A percentile compares a stretch with the other conserved stretches of the same genome.
Conservation (phyloP, 2,329 filamentous ascomycete genomes). For the Fusarium continuum region DNA sequence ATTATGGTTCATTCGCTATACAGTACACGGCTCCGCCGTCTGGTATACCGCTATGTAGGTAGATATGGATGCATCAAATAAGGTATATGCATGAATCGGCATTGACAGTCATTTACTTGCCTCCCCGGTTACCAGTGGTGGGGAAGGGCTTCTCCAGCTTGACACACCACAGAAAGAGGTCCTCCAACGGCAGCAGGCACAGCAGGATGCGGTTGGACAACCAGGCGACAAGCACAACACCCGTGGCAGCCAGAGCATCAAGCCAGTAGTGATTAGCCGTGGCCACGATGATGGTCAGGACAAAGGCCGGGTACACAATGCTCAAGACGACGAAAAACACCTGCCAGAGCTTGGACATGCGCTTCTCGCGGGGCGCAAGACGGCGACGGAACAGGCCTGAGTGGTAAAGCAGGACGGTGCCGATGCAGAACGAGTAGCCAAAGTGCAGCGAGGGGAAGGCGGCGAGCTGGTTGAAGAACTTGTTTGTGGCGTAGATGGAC, state of each 20-base stretch:
- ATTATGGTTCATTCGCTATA: neutral
- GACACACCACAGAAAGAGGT: conserved; percentile 70
- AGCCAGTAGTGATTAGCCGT: conserved; percentile 72
- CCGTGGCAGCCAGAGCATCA: conserved; percentile 70
- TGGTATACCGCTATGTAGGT: conserved; percentile 1
- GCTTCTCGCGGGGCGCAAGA: conserved; percentile 43
- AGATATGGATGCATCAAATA: neutral
- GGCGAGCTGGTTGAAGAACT: conserved; percentile 66
- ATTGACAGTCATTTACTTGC: conserved; percentile 11
- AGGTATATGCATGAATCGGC: neutral
- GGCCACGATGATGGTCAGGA: conserved; percentile 66
- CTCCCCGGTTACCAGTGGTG: conserved; percentile 50
- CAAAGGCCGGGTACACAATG: conserved; percentile 61
- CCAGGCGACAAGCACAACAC: conserved; percentile 70
- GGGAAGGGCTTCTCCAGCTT: conserved; percentile 71
- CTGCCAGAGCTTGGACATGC: conserved; percentile 43
- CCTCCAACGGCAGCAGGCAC: conserved; percentile 70
- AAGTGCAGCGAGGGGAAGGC: conserved; percentile 68
- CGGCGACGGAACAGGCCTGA: conserved; percentile 55
- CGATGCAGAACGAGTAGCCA: conserved; percentile 64
- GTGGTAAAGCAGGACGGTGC: conserved; percentile 62
- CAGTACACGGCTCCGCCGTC: neutral
- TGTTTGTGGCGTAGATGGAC: conserved; percentile 70
- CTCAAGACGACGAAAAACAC: conserved; percentile 50
- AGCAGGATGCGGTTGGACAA: conserved; percentile 60